phyloP scores from a whole-genome alignment of 129 eudicot genomes.

The Escallonia rubra region DNA sequence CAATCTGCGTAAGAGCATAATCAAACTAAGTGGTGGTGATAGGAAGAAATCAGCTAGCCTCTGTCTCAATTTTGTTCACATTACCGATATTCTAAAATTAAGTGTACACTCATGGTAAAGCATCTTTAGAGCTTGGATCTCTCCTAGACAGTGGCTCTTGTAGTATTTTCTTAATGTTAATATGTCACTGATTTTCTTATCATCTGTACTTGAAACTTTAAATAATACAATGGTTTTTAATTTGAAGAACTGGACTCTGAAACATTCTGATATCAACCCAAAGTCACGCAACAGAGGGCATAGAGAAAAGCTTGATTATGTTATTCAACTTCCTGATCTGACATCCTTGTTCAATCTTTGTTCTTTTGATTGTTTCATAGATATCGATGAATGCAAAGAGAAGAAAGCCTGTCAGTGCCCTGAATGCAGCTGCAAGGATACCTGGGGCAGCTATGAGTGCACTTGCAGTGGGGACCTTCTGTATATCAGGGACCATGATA shows the following conservation, averaged over 20 bases:
- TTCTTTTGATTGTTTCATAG: constrained; percentile 26
- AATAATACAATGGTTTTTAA: not conserved
- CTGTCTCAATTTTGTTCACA: too few relatives aligned
- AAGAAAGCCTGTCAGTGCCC: constrained; percentile 90
- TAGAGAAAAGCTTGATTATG: not conserved
- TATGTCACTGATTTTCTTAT: not conserved
- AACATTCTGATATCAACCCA: not conserved
- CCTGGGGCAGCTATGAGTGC: constrained; percentile 98
- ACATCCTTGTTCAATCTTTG: not conserved
- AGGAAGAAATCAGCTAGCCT: too few relatives aligned
- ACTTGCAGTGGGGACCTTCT: constrained; percentile 67
- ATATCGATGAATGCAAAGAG: constrained; percentile 88
- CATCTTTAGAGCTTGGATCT: too few relatives aligned
- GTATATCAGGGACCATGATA: constrained; percentile 89
- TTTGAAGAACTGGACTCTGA: not conserved
- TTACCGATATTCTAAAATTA: too few relatives aligned
- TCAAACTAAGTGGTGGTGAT: too few relatives aligned
- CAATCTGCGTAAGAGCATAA: too few relatives aligned
- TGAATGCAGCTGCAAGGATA: constrained; percentile 91
- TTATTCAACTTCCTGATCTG: constrained; percentile 11
- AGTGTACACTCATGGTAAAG: too few relatives aligned
- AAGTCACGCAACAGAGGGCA: too few relatives aligned
- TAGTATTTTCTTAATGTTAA: not conserved
- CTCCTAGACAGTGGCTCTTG: not conserved
- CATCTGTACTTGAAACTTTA: not conserved